Percentiles rank a stretch among this genome's conserved stretches.
phyloP scores from a whole-genome alignment of 495 filamentous ascomycete genomes.

The Parmelia sp. region DNA sequence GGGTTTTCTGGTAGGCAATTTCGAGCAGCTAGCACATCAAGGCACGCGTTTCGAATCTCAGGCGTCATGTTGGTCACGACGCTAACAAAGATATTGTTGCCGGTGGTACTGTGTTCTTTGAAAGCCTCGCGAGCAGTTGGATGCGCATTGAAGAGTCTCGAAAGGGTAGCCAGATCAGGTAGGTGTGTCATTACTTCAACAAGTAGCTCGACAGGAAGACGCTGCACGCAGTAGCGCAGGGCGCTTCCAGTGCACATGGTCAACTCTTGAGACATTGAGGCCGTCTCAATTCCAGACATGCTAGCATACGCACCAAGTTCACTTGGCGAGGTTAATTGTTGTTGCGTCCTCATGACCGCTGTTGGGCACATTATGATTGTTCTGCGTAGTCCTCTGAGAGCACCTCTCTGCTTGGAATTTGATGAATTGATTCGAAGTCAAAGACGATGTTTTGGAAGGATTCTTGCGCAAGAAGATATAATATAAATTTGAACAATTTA shows the following conservation, averaged over 20 bases:
- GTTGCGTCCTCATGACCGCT: too few species aligned
- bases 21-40: background rate
- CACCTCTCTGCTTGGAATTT: background rate
- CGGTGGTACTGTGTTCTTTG: background rate
- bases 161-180: constrained; percentile 1
- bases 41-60: background rate
- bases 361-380: too few species aligned
- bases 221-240: background rate
- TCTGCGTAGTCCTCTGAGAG: background rate
- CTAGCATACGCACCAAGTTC: too few species aligned
- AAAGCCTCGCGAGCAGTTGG: background rate
- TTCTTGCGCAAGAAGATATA: too few species aligned
- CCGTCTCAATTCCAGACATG: background rate
- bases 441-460: background rate
- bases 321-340: too few species aligned
- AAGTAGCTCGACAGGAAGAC: constrained; percentile 6
- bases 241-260: background rate
- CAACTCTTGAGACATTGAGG: background rate
- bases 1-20: background rate
- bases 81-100: background rate
- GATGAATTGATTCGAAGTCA: background rate
- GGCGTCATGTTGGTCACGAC: background rate
- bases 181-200: constrained; percentile 1
- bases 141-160: background rate
- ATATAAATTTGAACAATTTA: too few species aligned